A percentile compares a stretch with the other conserved stretches of the same genome.
Evolutionary conservation across 2,329 filamentous ascomycete genomes (phyloP).

Genomic region (Stachybotrys chlorohalonatus): DNA sequence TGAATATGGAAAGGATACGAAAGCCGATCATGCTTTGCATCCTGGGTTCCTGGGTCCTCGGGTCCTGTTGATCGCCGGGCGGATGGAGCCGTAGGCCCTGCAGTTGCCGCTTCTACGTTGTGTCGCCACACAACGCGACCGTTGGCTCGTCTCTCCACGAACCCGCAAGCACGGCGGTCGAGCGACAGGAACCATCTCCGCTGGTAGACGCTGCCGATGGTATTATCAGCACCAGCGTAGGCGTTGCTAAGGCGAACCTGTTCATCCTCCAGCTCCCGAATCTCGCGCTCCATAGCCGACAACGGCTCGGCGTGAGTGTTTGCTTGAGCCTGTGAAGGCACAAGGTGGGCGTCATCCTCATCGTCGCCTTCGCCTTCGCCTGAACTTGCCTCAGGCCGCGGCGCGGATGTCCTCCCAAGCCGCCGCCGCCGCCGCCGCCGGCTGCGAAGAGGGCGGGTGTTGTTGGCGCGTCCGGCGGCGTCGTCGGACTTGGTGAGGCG

Average conservation of each 20-base stretch:
- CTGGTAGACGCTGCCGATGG: slow-evolving; percentile 58
- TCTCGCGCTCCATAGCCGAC: slow-evolving; percentile 30
- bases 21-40: slow-evolving; percentile 11
- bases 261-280: slow-evolving; percentile 39
- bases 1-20: slow-evolving; percentile 52
- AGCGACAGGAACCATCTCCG: slow-evolving; percentile 57
- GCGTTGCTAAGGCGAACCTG: slow-evolving; percentile 52
- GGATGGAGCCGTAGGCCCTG: background rate
- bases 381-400: background rate
- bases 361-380: slow-evolving; percentile 1
- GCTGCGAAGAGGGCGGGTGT: slow-evolving; percentile 3
- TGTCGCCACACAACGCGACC: slow-evolving; percentile 6
- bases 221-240: slow-evolving; percentile 56
- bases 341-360: slow-evolving; percentile 5
- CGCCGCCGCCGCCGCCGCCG: slow-evolving; percentile 4
- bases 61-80: too few relatives aligned
- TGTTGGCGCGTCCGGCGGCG: slow-evolving; percentile 17
- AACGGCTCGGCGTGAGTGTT: slow-evolving; percentile 3
- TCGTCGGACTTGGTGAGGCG: slow-evolving; percentile 40
- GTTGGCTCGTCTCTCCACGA: slow-evolving; percentile 27
- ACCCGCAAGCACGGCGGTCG: slow-evolving; percentile 50
- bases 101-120: background rate
- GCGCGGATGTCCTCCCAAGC: background rate
- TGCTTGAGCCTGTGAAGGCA: slow-evolving; percentile 9
- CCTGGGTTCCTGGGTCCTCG: background rate